Evolutionary conservation across 1,139 yeast genomes (phyloP).

Genomic region (Kodamaea alishanica): DNA sequence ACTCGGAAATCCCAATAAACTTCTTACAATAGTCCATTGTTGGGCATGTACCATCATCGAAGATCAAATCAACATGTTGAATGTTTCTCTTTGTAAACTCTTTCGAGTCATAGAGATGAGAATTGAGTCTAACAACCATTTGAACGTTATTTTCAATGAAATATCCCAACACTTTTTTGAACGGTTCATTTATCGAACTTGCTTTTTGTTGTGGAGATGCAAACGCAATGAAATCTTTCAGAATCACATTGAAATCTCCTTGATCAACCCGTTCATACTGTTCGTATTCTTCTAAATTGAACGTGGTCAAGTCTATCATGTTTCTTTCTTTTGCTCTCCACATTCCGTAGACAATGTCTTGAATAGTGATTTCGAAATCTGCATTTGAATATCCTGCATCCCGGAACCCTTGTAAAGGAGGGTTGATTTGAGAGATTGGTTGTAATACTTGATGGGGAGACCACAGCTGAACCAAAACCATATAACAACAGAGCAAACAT

Average conservation of each 20-base stretch:
- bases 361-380: conserved; percentile 88
- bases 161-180: conserved; percentile 73
- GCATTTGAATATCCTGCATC: conserved; percentile 98
- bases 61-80: conserved; percentile 89
- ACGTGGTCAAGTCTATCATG: conserved; percentile 80
- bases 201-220: conserved; percentile 88
- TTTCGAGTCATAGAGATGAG: conserved; percentile 79
- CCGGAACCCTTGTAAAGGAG: conserved; percentile 91
- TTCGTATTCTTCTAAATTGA: conserved; percentile 90
- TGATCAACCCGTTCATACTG: conserved; percentile 93
- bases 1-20: conserved; percentile 92
- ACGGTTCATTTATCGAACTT: conserved; percentile 61
- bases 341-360: conserved; percentile 91
- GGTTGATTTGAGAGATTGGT: conserved; percentile 87
- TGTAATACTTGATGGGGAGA: conserved; percentile 97
- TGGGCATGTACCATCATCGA: conserved; percentile 98
- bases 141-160: conserved; percentile 73
- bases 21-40: conserved; percentile 87
- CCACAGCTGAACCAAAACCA: conserved; percentile 95
- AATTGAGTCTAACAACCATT: conserved; percentile 85
- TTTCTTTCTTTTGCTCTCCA: conserved; percentile 98
- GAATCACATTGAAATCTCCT: conserved; percentile 89
- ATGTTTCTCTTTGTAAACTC: conserved; percentile 83
- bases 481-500: conserved; percentile 86
- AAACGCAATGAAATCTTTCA: conserved; percentile 94